Base-by-base conservation (phyloP, 345 rosid genomes). In the Murraya paniculata region DNA sequence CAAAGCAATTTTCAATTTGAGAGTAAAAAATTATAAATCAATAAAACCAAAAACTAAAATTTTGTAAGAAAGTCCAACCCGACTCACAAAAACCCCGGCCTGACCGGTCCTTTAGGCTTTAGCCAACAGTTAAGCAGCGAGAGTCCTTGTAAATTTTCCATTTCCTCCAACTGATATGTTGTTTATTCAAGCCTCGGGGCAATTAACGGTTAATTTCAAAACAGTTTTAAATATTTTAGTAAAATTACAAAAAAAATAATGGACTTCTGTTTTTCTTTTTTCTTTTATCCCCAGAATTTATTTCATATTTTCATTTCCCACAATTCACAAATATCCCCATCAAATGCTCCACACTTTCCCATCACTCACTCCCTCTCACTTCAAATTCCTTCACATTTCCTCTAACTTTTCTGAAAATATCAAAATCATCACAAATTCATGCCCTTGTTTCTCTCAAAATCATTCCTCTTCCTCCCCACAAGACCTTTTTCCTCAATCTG, bases 391-490 rank as follows among this genome's bases (percentile, higher is more conserved):
- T 71, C n/a, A 39, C 10, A 24, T 67, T 31, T 59, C 31, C 14
- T 56, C 2, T 16, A 8, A 45, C 28, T 19, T 50, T 24, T 48
- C 48, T 28, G 18, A 14, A 4, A 13, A 13, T 14, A 22, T 28
- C 24, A 25, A 9, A 13, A 13, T 6, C 36, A 72, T 28, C 22
- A 18, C 57, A 18, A 18, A 53, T 53, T 58, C 5, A 86, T 86
- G 87, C 82, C 70, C 30, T 76, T 73, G 1, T 59, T 81, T 59
- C 60, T 80, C 58, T 67, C 73, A 74, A 81, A 77, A 39, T 77
- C 80, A 22, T 41, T 84, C 58, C 71, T 73, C 70, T 64, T 80
- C 65, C 72, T 84, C 73, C 77, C 74, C 70, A 78, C 30, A 81
- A 82, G 76, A 19, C 87, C 80, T 67, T 71, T 16, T 59, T 80